Conservation (phyloP, 805 yeast genomes). For the Yarrowia deformans region DNA sequence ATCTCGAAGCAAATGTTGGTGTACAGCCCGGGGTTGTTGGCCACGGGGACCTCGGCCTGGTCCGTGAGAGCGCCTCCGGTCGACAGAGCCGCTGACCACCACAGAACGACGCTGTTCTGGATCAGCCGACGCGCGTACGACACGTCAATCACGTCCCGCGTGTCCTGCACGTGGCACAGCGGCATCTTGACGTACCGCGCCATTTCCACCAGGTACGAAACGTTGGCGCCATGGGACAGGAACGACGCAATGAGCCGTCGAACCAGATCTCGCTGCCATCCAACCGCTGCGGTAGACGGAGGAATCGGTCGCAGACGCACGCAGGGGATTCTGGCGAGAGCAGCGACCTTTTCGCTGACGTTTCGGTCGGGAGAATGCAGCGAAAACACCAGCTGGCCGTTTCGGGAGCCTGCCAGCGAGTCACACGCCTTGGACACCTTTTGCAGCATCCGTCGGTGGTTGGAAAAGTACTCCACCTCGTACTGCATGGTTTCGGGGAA, state of each 20-base stretch:
- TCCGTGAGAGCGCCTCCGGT: constrained; percentile 83
- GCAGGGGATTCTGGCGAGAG: constrained; percentile 21
- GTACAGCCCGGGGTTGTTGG: constrained; percentile 81
- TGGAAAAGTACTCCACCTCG: constrained; percentile 15
- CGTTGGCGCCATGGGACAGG: constrained; percentile 41
- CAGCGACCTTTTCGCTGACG: constrained; percentile 11
- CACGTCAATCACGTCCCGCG: constrained; percentile 82
- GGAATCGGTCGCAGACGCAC: constrained; percentile 28
- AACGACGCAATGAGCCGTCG: constrained; percentile 20
- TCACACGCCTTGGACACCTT: constrained; percentile 29
- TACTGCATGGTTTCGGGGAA: constrained; percentile 27
- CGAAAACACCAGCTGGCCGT: constrained; percentile 24
- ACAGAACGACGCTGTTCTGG: constrained; percentile 71
- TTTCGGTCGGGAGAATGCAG: constrained; percentile 26
- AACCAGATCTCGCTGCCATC: constrained; percentile 35
- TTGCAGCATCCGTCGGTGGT: constrained; percentile 17
- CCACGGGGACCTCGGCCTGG: constrained; percentile 68
- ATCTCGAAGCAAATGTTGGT: constrained; percentile 80
- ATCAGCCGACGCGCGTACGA: constrained; percentile 80
- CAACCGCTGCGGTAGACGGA: constrained; percentile 15
- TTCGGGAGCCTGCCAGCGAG: constrained; percentile 1
- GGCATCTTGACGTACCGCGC: constrained; percentile 83
- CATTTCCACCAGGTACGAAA: constrained; percentile 62
- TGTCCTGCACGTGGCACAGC: constrained; percentile 80
- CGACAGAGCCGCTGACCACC: constrained; percentile 94